phyloP scores from a whole-genome alignment of 352 stramenopile species.

The Achlya hypogyna region DNA sequence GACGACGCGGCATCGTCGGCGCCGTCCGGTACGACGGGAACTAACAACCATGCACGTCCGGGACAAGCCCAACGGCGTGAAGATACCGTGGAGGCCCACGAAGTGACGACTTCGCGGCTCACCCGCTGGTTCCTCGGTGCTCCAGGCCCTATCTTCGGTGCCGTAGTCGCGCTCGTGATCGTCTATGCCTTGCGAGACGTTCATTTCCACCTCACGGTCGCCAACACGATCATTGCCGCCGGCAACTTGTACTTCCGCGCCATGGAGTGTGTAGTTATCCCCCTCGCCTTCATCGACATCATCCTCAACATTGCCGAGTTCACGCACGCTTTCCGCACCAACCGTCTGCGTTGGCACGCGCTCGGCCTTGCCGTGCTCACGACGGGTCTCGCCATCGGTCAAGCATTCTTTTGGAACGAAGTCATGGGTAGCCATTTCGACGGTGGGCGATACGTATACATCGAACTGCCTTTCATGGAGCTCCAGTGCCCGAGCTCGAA shows the following conservation, averaged over 20 bases:
- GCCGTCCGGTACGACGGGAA: neutral
- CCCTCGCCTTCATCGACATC: slow-evolving; percentile 71
- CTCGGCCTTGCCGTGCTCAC: slow-evolving; percentile 33
- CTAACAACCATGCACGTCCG: too few relatives aligned
- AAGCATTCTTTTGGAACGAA: slow-evolving; percentile 50
- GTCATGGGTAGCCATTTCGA: slow-evolving; percentile 37
- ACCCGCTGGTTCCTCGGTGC: neutral
- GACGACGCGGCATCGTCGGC: neutral
- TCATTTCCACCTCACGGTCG: slow-evolving; percentile 31
- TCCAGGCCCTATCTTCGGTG: neutral
- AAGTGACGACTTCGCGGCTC: neutral
- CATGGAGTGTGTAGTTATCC: slow-evolving; percentile 63
- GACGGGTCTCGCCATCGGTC: slow-evolving; percentile 35
- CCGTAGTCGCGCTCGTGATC: neutral
- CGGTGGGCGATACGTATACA: slow-evolving; percentile 19
- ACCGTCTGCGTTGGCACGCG: slow-evolving; percentile 36
- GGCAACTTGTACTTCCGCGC: slow-evolving; percentile 65
- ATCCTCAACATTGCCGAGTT: slow-evolving; percentile 59
- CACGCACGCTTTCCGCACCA: slow-evolving; percentile 37
- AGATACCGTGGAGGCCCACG: neutral
- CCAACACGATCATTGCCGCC: slow-evolving; percentile 54
- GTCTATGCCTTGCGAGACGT: slow-evolving; percentile 34
- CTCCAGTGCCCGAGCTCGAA: neutral
- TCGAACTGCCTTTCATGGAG: slow-evolving; percentile 46
- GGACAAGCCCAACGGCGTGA: neutral